Evolutionary conservation across 2,329 filamentous ascomycete genomes (phyloP).

Genomic region (Taxawa tesnikishii): DNA sequence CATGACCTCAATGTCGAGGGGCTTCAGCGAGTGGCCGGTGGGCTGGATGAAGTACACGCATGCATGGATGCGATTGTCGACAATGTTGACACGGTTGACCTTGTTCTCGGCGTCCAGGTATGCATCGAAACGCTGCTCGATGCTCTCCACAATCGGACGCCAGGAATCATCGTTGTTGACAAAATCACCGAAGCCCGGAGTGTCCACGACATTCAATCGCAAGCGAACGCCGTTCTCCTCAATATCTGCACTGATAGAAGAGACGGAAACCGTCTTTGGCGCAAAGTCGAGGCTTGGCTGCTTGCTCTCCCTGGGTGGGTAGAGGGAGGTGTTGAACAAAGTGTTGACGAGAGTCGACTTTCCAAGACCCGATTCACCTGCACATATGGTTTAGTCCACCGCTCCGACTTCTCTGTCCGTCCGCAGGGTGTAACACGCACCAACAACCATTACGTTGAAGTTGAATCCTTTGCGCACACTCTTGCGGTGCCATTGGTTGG

Average conservation of each 20-base stretch:
- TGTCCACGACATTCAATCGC: slow-evolving; percentile 92
- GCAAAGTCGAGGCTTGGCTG: slow-evolving; percentile 95
- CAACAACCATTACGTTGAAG: slow-evolving; percentile 99
- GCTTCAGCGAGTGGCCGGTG: slow-evolving; percentile 96
- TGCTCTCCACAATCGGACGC: slow-evolving; percentile 98
- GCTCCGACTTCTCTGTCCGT: not conserved
- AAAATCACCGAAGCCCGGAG: slow-evolving; percentile 95
- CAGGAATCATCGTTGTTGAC: slow-evolving; percentile 99
- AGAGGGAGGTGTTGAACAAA: slow-evolving; percentile 97
- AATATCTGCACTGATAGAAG: slow-evolving; percentile 51
- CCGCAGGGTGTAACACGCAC: slow-evolving; percentile 50
- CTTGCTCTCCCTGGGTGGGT: slow-evolving; percentile 97
- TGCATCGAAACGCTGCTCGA: slow-evolving; percentile 96
- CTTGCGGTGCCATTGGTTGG: slow-evolving; percentile 99
- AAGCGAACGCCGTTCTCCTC: slow-evolving; percentile 97
- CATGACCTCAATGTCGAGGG: slow-evolving; percentile 98
- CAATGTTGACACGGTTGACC: slow-evolving; percentile 99
- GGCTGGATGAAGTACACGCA: slow-evolving; percentile 99
- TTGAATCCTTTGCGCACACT: slow-evolving; percentile 99
- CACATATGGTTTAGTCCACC: not conserved
- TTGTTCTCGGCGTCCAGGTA: slow-evolving; percentile 99
- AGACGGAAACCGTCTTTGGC: slow-evolving; percentile 60
- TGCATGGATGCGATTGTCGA: slow-evolving; percentile 97
- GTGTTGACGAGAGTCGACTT: slow-evolving; percentile 99
- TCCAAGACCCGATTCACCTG: slow-evolving; percentile 96